These are phyloP conservation scores for Fusarium nelsonii DNA, from an alignment of 2,329 filamentous ascomycete species.

Conservation along the genomic window DNA sequence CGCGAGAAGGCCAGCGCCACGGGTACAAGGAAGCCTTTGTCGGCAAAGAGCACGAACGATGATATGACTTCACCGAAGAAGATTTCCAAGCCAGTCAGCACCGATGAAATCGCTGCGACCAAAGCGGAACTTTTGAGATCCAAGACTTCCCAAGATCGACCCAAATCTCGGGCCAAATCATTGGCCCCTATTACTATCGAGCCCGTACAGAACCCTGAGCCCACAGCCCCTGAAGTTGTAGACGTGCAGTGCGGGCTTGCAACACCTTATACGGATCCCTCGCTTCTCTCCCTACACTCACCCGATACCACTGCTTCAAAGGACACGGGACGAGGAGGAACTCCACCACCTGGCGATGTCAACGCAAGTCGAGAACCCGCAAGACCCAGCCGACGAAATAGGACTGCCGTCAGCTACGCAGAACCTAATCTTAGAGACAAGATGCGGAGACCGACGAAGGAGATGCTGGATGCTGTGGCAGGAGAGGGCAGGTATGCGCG, in stretches of 20 bases:
- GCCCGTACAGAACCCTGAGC: slow-evolving; percentile 29
- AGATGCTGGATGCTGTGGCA: slow-evolving; percentile 78
- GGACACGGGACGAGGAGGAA: slow-evolving; percentile 60
- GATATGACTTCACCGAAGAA: slow-evolving; percentile 71
- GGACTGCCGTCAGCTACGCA: slow-evolving; percentile 80
- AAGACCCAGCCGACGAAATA: slow-evolving; percentile 74
- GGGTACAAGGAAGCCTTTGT: slow-evolving; percentile 61
- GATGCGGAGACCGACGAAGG: slow-evolving; percentile 84
- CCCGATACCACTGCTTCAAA: slow-evolving; percentile 58
- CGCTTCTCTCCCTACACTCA: slow-evolving; percentile 61
- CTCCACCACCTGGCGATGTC: slow-evolving; percentile 71
- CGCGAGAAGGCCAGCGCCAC: slow-evolving; percentile 51
- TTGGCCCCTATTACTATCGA: slow-evolving; percentile 40
- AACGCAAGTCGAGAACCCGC: slow-evolving; percentile 67
- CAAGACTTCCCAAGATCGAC: slow-evolving; percentile 46
- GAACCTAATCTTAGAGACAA: slow-evolving; percentile 85
- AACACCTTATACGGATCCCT: slow-evolving; percentile 54
- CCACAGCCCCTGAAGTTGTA: slow-evolving; percentile 29
- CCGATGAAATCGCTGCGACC: slow-evolving; percentile 55
- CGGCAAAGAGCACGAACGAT: slow-evolving; percentile 71
- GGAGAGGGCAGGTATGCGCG: slow-evolving; percentile 69
- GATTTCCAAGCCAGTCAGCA: slow-evolving; percentile 49
- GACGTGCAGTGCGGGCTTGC: slow-evolving; percentile 40
- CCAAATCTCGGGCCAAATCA: slow-evolving; percentile 49
- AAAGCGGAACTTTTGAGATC: slow-evolving; percentile 55